phyloP scores from a whole-genome alignment of 768 basidiomycete species.

The Trametes meyenii region DNA sequence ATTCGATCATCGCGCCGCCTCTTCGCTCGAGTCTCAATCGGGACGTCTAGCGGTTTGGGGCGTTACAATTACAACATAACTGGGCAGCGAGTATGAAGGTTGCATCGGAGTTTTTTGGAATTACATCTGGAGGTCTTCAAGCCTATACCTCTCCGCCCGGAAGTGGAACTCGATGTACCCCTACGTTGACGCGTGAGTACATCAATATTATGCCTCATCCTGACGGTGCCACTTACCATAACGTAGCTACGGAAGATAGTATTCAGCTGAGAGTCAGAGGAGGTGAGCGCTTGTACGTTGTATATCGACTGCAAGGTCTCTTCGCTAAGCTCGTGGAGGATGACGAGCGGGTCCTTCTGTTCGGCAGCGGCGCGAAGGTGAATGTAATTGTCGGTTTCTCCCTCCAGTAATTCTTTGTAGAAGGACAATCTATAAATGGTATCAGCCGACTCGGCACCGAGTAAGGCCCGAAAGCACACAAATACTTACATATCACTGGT shows the following conservation, averaged over 20 bases:
- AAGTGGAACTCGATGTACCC: slow-evolving; percentile 12
- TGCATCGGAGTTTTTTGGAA: not conserved
- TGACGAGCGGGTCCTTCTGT: not conserved
- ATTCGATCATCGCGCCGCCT: not conserved
- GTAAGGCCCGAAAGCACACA: not conserved
- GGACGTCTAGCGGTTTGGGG: too few relatives aligned
- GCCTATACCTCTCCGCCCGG: not conserved
- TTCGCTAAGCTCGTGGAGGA: slow-evolving; percentile 10
- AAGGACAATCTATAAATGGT: slow-evolving; percentile 11
- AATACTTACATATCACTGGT: slow-evolving; percentile 18
- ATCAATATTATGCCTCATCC: not conserved
- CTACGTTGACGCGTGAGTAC: not conserved
- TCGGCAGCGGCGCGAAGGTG: slow-evolving; percentile 15
- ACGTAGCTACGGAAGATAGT: not conserved
- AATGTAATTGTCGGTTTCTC: slow-evolving; percentile 23
- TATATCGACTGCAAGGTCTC: slow-evolving; percentile 11
- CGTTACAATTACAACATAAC: not conserved
- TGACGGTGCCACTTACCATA: not conserved
- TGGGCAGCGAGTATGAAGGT: not conserved
- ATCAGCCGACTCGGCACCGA: too few relatives aligned
- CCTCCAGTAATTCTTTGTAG: slow-evolving; percentile 24
- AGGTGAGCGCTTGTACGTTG: not conserved
- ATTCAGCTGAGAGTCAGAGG: not conserved
- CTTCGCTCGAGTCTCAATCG: not conserved
- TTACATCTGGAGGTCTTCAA: slow-evolving; percentile 2